These are phyloP conservation scores for Chlamydomonas schloesseri DNA, from an alignment of 139 green algal species.

Conservation along the genomic window DNA sequence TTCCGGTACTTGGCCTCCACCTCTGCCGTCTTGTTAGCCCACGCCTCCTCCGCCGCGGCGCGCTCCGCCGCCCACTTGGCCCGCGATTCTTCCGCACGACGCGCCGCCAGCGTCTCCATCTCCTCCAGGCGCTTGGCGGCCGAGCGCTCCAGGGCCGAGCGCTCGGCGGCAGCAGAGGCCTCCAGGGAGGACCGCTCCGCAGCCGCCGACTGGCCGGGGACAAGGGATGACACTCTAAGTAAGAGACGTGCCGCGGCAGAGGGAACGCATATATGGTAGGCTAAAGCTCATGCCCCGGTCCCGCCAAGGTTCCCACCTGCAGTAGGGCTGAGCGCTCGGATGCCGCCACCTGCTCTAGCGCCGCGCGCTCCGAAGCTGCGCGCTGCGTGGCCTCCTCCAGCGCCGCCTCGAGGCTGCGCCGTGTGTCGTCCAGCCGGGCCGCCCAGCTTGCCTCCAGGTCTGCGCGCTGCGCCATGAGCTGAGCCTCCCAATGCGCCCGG, in stretches of 20 bases:
- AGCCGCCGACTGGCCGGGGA: too few species aligned
- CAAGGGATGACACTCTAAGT: too few species aligned
- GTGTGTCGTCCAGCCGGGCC: constrained; percentile 17
- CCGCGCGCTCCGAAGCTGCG: constrained; percentile 5
- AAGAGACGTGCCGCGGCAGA: too few species aligned
- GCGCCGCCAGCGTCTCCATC: constrained; percentile 2
- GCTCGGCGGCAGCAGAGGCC: not conserved
- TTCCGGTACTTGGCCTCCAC: constrained; percentile 38
- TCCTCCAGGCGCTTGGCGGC: constrained; percentile 24
- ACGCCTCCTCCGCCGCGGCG: constrained; percentile 35
- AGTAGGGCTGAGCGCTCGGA: not conserved
- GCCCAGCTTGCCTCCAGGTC: constrained; percentile 31
- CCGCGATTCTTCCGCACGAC: constrained; percentile 9
- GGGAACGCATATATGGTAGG: too few species aligned
- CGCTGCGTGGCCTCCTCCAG: constrained; percentile 18
- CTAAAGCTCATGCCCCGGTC: too few species aligned
- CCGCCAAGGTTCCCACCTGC: not conserved
- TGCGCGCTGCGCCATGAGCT: constrained; percentile 29
- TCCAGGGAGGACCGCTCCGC: not conserved
- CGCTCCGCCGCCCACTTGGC: constrained; percentile 40
- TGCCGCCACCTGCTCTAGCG: not conserved
- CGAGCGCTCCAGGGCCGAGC: not conserved
- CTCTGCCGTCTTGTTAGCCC: not conserved
- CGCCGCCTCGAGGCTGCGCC: constrained; percentile 28
- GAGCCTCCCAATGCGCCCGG: constrained; percentile 31